Evolutionary conservation across 192 early-diverging fungal species (phyloP).

Genomic region (Funneliformis geosporum): DNA sequence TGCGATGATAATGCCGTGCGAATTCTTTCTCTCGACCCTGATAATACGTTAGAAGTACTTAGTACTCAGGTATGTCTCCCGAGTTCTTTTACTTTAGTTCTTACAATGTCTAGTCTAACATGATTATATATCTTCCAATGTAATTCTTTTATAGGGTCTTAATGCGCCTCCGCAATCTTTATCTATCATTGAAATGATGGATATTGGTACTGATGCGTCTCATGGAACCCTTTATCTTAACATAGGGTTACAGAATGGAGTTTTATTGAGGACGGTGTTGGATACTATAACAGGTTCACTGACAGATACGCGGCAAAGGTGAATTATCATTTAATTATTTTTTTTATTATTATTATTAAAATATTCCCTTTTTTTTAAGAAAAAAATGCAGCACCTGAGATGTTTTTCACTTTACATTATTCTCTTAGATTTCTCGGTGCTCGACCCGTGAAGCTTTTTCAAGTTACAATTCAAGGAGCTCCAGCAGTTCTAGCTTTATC

Average conservation of each 20-base stretch:
- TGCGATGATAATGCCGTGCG: slow-evolving; percentile 92
- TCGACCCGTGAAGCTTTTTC: slow-evolving; percentile 78
- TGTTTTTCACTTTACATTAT: background rate
- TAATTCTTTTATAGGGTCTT: slow-evolving; percentile 51
- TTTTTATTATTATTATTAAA: too few species aligned
- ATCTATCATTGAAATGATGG: slow-evolving; percentile 77
- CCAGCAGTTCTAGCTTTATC: slow-evolving; percentile 83
- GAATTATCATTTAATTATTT: background rate
- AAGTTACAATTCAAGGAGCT: slow-evolving; percentile 62
- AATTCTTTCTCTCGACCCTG: slow-evolving; percentile 80
- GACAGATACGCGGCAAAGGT: slow-evolving; percentile 65
- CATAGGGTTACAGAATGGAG: slow-evolving; percentile 88
- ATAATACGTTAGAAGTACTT: slow-evolving; percentile 73
- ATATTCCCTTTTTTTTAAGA: too few species aligned
- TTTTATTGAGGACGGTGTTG: slow-evolving; percentile 82
- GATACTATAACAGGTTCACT: slow-evolving; percentile 83
- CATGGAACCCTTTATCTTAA: slow-evolving; percentile 75
- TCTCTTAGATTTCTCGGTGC: slow-evolving; percentile 80
- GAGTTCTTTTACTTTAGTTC: background rate
- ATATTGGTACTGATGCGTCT: slow-evolving; percentile 60
- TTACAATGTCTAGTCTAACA: background rate
- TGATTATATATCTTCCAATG: background rate
- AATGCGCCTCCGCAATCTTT: slow-evolving; percentile 71
- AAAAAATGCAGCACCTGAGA: background rate
- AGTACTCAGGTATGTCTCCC: slow-evolving; percentile 51